Evolutionary conservation across 371 early-diverging fungal genomes (phyloP).

Genomic region (Rhizopus sp.): DNA sequence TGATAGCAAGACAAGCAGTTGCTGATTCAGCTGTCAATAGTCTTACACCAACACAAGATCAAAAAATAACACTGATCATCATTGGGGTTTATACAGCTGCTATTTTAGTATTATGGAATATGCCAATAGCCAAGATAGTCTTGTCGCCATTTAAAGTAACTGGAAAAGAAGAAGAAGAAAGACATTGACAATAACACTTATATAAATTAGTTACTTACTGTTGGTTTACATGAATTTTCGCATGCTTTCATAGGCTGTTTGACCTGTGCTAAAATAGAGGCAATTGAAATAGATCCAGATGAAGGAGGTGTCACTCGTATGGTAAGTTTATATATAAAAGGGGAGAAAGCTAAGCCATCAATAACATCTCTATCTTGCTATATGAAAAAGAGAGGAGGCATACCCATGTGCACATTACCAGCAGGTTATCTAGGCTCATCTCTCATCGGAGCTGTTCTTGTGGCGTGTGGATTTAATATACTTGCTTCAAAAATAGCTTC

Average conservation of each 20-base stretch:
- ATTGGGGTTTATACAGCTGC: conserved; percentile 73
- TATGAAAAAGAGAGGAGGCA: conserved; percentile 51
- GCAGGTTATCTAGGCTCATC: conserved; percentile 82
- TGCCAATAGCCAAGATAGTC: conserved; percentile 78
- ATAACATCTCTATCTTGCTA: background rate
- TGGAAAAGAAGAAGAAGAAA: too few relatives aligned
- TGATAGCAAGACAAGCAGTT: conserved; percentile 46
- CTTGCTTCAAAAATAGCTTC: conserved; percentile 84
- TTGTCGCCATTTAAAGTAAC: conserved; percentile 90
- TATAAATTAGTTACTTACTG: conserved; percentile 65
- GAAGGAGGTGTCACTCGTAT: conserved; percentile 91
- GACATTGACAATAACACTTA: background rate
- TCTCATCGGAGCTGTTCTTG: conserved; percentile 83
- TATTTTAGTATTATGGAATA: conserved; percentile 84
- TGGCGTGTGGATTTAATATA: conserved; percentile 89
- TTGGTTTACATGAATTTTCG: conserved; percentile 83
- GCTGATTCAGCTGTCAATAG: conserved; percentile 29
- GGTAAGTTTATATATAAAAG: conserved; percentile 37
- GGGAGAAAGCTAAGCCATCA: background rate
- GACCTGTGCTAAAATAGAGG: conserved; percentile 89
- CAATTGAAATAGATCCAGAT: conserved; percentile 91
- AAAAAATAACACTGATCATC: conserved; percentile 65
- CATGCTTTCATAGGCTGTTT: conserved; percentile 80
- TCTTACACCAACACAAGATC: conserved; percentile 67
- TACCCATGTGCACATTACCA: conserved; percentile 74